Evolutionary conservation across 2,329 filamentous ascomycete species (phyloP), one percentile per base, ranked within the genome.

Genomic region (Colletotrichum chrysophilum): DNA sequence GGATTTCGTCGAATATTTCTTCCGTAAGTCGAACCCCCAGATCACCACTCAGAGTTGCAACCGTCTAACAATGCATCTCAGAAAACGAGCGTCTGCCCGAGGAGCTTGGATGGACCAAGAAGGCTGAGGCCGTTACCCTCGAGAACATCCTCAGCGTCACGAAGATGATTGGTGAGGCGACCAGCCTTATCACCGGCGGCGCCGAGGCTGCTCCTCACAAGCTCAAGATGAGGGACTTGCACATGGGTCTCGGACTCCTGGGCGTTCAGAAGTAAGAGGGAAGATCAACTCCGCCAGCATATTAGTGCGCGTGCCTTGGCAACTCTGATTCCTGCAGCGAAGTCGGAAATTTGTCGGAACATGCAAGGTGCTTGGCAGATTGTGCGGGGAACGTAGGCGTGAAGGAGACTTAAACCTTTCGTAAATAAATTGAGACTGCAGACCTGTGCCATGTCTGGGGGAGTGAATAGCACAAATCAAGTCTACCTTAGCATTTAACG

Each of bases 1-100:
- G 69, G 78, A 78, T 0, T 71, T 86, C 8, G 83, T 89, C 0
- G 84, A 87, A 61, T 90, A 85, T 62, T 87, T 88, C 71, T 88
- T 89, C 71, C 80, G 87, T 88, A 78, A 78, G 85, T 79, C 12
- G 68, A 16, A n/a, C 4, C 21, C 21, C 21, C 21, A 24, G 21
- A 24, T 24, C 21, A 24, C 21, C 21, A 24, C 21, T 24, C 21
- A 24, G 21, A 24, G 21, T 24, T 24, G 21, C 21, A 24, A 24
- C 21, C 21, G 21, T 24, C 21, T 24, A 24, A 24, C 21, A 24
- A 24, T 24, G 21, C 21, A 24, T 28, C 18, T 12, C 32, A 77
- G 74, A 71, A 24, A 76, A 77, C 62, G 76, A 77, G 28, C 55
- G 62, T 9, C 58, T 76, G 61, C 74, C 70, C n/a, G 30, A 64